Evolutionary conservation across 192 early-diverging fungal genomes (phyloP).

Genomic region (Linderina pennispora): DNA sequence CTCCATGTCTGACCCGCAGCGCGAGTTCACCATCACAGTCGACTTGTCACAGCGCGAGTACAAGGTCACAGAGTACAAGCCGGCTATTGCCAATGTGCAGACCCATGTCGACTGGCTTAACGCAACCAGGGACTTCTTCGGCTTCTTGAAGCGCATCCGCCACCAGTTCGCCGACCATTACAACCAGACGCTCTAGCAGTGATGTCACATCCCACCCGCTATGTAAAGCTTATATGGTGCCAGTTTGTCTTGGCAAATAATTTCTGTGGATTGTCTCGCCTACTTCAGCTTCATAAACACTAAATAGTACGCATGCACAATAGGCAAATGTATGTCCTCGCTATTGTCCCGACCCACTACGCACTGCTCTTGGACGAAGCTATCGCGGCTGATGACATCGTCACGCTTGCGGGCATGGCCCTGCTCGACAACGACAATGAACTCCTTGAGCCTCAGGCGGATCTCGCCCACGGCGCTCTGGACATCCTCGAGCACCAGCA

Average conservation of each 20-base stretch:
- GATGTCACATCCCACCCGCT: too few species aligned
- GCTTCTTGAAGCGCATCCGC: constrained; percentile 63
- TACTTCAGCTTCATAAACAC: constrained; percentile 48
- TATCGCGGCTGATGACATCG: constrained; percentile 28
- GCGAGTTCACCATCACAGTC: constrained; percentile 52
- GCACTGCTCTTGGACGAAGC: constrained; percentile 34
- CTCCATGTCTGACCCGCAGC: constrained; percentile 44
- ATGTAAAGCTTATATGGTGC: too few species aligned
- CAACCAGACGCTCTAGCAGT: too few species aligned
- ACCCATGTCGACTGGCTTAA: constrained; percentile 52
- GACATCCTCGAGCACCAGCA: constrained; percentile 73
- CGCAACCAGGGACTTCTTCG: constrained; percentile 58
- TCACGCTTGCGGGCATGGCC: constrained; percentile 45
- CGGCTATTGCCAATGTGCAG: constrained; percentile 40
- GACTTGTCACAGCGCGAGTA: constrained; percentile 55
- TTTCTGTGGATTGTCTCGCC: too few species aligned
- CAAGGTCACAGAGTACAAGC: constrained; percentile 50
- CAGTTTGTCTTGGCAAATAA: too few species aligned
- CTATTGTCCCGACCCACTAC: constrained; percentile 11
- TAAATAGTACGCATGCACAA: constrained; percentile 47
- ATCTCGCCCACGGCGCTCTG: constrained; percentile 47
- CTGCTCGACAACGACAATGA: constrained; percentile 46
- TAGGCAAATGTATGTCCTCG: constrained; percentile 31
- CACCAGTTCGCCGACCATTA: constrained; percentile 50
- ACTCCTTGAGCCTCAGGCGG: constrained; percentile 46